Evolutionary conservation across 2,329 filamentous ascomycete genomes (phyloP).

Genomic region (Apiospora kogelbergensis): DNA sequence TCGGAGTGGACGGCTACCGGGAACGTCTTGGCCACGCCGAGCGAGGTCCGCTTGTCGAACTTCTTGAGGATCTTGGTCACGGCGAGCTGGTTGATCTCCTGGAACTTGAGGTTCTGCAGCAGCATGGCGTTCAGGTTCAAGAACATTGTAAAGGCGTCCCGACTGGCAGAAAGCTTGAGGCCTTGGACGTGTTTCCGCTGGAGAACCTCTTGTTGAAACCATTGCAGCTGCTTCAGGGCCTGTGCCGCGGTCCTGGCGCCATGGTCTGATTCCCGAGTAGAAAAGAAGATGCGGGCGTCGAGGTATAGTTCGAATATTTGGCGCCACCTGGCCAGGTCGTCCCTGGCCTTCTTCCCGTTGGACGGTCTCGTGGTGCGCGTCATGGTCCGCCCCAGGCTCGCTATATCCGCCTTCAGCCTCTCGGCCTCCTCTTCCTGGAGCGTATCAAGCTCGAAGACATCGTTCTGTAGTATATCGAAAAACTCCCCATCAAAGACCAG

Average conservation of each 20-base stretch:
- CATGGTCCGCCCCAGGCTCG: conserved; percentile 63
- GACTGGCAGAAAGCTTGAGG: conserved; percentile 68
- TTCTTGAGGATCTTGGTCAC: conserved; percentile 86
- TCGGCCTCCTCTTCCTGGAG: conserved; percentile 67
- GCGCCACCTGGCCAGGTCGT: conserved; percentile 74
- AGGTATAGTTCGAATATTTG: conserved; percentile 81
- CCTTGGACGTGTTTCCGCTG: conserved; percentile 56
- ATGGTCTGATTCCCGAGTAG: conserved; percentile 69
- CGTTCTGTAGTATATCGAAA: conserved; percentile 71
- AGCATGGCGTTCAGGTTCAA: conserved; percentile 71
- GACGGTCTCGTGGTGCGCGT: conserved; percentile 64
- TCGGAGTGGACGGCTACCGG: conserved; percentile 58
- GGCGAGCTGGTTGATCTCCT: conserved; percentile 78
- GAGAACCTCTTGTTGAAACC: conserved; percentile 70
- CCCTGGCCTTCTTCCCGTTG: conserved; percentile 55
- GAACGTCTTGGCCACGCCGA: conserved; percentile 66
- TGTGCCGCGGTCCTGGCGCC: conserved; percentile 64
- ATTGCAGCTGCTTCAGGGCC: conserved; percentile 66
- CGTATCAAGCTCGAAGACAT: conserved; percentile 67
- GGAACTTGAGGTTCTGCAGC: conserved; percentile 79
- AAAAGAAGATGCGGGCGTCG: conserved; percentile 80
- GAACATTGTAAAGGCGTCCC: conserved; percentile 65
- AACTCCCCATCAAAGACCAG: conserved; percentile 77
- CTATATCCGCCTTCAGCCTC: conserved; percentile 63
- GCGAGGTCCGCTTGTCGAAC: conserved; percentile 81